These are phyloP conservation scores for Rhodotorula diobovata DNA, from an alignment of 768 basidiomycete species.

Conservation along the genomic window DNA sequence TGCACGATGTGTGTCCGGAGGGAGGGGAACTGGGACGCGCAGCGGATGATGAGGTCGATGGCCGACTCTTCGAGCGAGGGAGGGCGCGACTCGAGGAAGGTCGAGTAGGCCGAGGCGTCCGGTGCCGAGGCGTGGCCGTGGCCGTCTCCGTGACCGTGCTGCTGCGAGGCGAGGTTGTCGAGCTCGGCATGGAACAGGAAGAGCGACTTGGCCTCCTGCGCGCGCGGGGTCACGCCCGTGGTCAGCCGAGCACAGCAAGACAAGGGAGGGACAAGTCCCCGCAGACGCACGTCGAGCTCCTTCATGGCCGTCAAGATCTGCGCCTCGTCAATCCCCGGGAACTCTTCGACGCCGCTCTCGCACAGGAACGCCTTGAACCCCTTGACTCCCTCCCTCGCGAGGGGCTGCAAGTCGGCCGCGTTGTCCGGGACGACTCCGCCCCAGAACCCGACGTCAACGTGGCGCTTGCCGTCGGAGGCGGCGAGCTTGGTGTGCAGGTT, in stretches of 20 bases:
- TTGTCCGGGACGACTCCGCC: constrained; percentile 92
- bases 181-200: constrained; percentile 93
- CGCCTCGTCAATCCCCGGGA: constrained; percentile 71
- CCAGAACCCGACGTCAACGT: constrained; percentile 84
- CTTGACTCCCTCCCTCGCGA: constrained; percentile 74
- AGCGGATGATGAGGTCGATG: constrained; percentile 66
- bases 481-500: constrained; percentile 67
- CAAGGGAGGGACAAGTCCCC: neutral
- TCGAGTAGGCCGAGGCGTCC: constrained; percentile 62
- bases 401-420: constrained; percentile 66
- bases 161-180: constrained; percentile 30
- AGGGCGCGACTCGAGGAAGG: constrained; percentile 82
- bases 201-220: constrained; percentile 62
- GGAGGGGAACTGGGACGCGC: constrained; percentile 61
- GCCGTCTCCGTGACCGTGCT: constrained; percentile 24
- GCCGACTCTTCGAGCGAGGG: constrained; percentile 72
- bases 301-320: constrained; percentile 69
- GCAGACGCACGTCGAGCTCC: constrained; percentile 63
- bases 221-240: neutral
- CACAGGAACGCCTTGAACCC: constrained; percentile 98
- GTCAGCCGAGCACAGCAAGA: neutral
- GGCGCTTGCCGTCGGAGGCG: constrained; percentile 68
- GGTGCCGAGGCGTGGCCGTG: too few relatives aligned
- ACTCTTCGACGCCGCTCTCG: constrained; percentile 94
- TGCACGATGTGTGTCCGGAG: constrained; percentile 92